A percentile compares a stretch with the other conserved stretches of the same genome.
phyloP scores from a whole-genome alignment of 139 green algal species.

The Chlorella vulgaris region DNA sequence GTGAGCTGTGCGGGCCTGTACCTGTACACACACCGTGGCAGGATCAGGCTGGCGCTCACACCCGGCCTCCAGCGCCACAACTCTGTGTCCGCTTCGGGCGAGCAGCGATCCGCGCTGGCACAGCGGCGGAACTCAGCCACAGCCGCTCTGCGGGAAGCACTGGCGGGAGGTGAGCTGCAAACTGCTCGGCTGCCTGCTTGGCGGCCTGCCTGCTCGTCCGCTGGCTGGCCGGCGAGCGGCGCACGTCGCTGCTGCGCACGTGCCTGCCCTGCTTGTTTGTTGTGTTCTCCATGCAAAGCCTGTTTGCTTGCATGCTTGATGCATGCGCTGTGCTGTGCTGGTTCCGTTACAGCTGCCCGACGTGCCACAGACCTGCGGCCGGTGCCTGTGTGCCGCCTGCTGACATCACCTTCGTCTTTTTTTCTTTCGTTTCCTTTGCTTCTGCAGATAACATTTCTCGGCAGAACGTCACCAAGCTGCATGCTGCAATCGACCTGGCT shows the following conservation, averaged over 20 bases:
- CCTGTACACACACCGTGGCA: slow-evolving; percentile 7
- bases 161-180: neutral
- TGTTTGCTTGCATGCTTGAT: no score
- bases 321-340: no score
- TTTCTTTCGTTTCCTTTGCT: neutral
- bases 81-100: neutral
- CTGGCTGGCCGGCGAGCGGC: no score
- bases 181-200: neutral
- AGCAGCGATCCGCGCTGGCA: neutral
- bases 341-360: no score
- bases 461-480: neutral
- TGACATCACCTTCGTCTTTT: no score
- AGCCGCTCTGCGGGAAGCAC: neutral
- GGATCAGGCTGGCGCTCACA: neutral
- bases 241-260: no score
- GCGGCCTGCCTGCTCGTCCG: neutral
- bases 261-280: no score
- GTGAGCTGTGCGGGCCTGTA: slow-evolving; percentile 29
- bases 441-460: slow-evolving; percentile 3
- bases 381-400: neutral
- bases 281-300: no score
- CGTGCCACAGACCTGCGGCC: no score
- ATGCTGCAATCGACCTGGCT: slow-evolving; percentile 15
- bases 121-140: slow-evolving; percentile 14
- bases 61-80: neutral